Base-by-base conservation (phyloP, 2,329 filamentous ascomycete genomes). In the Dendrostoma leiphaemia region DNA sequence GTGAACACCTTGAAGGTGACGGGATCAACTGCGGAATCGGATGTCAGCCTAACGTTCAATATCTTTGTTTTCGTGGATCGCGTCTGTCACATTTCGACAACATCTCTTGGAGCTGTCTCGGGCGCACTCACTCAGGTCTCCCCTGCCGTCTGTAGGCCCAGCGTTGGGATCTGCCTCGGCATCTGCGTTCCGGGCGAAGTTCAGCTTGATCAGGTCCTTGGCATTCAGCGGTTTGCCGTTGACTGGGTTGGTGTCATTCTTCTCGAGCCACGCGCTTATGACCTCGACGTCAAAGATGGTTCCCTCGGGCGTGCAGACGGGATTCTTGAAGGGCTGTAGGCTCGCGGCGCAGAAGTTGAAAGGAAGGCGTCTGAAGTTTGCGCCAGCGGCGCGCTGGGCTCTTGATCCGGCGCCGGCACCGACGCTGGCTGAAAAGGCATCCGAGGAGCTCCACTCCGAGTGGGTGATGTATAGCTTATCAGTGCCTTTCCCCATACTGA, bases 331-430 rank as follows among this genome's bases (percentile, higher is more conserved):
- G 7, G 95, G 95, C 68, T 97, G 94, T 31, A 99, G 86, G 57
- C 90, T 96, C 35, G 96, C 86, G 59, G 94, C 91, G 82, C 94
- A 99, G 75, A 94, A 97, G 79, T 97, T 97, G 82, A 95, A 99
- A 28, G 95, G 94, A 1, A 99, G 82, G 43, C 91, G 88, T 66
- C 88, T 90, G 77, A 97, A 97, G 34, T 82, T 81, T 46, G 83
- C 80, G 60, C 83, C 82, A 21, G 72, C 72, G 2, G 75, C 72
- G 45, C 79, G 69, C 70, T 75, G 60, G 65, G 79, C 71, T 74
- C 85, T 69, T 67, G 81, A 69, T 48, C 85, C 86, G 53, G 88
- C 83, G 63, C 84, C 85, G 53, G 86, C 80, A 63, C 89, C 89
- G 26, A 82, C 86, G 68, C 86, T 92, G 62, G 91, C 91, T 29